phyloP scores from a whole-genome alignment of 2,329 filamentous ascomycete species.

The Talaromyces pinophilus region DNA sequence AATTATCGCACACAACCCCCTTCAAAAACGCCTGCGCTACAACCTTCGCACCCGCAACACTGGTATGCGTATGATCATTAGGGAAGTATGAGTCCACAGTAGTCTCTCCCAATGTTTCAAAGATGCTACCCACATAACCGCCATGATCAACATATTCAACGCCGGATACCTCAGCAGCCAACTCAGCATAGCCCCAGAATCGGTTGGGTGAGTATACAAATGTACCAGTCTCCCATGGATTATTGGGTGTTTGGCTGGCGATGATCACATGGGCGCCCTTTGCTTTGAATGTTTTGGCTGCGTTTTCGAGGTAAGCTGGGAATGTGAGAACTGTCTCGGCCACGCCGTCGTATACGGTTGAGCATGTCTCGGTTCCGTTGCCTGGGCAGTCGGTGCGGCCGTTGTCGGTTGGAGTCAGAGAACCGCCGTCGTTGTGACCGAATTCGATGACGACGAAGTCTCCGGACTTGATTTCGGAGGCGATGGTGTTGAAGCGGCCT shows the following conservation, averaged over 20 bases:
- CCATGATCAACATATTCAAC: conserved; percentile 63
- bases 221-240: conserved; percentile 60
- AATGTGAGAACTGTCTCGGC: conserved; percentile 62
- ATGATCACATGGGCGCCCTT: conserved; percentile 65
- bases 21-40: conserved; percentile 62
- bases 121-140: conserved; percentile 58
- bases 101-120: conserved; percentile 51
- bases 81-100: conserved; percentile 59
- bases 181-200: conserved; percentile 59
- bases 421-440: conserved; percentile 65
- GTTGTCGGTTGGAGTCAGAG: conserved; percentile 54
- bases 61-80: conserved; percentile 65
- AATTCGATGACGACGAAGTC: conserved; percentile 72
- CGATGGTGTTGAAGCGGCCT: conserved; percentile 62
- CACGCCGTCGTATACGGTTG: conserved; percentile 54
- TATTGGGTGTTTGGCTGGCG: conserved; percentile 62
- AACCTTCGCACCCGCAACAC: conserved; percentile 56
- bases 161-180: conserved; percentile 48
- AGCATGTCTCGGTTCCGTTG: conserved; percentile 56
- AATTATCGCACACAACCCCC: conserved; percentile 54
- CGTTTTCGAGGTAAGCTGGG: conserved; percentile 61
- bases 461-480: conserved; percentile 54
- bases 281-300: conserved; percentile 54
- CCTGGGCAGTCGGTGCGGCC: conserved; percentile 62
- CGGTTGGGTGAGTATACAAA: conserved; percentile 53